Evolutionary conservation across 2,329 filamentous ascomycete genomes (phyloP).

Genomic region (Polychaeton citri): DNA sequence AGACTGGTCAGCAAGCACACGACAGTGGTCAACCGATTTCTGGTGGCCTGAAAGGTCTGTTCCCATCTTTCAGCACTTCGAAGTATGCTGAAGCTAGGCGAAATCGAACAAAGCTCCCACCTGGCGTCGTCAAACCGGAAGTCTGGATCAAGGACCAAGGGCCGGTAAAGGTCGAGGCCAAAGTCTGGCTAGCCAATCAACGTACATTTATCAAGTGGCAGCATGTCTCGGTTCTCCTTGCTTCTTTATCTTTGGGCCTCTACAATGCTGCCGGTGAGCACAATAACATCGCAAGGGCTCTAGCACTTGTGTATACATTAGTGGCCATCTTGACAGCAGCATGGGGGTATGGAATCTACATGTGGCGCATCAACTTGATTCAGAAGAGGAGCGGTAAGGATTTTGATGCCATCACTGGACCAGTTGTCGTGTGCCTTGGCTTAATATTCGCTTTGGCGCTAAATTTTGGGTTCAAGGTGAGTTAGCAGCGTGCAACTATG

Average conservation of each 20-base stretch:
- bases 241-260: constrained; percentile 66
- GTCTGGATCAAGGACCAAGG: constrained; percentile 92
- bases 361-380: constrained; percentile 65
- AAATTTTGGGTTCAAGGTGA: constrained; percentile 80
- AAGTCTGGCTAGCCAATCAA: constrained; percentile 98
- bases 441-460: constrained; percentile 65
- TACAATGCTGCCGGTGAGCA: constrained; percentile 72
- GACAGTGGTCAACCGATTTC: constrained; percentile 22
- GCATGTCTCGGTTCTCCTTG: constrained; percentile 80
- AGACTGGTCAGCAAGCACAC: constrained; percentile 29
- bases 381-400: constrained; percentile 75
- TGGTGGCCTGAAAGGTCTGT: constrained; percentile 53
- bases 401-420: constrained; percentile 80
- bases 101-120: constrained; percentile 49
- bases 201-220: constrained; percentile 98
- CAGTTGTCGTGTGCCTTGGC: constrained; percentile 67
- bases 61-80: constrained; percentile 71
- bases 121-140: constrained; percentile 74
- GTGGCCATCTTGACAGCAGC: constrained; percentile 71
- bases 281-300: constrained; percentile 59
- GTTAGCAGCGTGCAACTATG: constrained; percentile 2
- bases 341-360: constrained; percentile 82
- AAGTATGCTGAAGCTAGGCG: constrained; percentile 51
- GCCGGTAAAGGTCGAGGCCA: constrained; percentile 84
- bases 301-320: constrained; percentile 71